Percentiles rank a stretch among this genome's conserved stretches.
Conservation (phyloP, 305 asterid genomes). For the Ruellia speciosa region DNA sequence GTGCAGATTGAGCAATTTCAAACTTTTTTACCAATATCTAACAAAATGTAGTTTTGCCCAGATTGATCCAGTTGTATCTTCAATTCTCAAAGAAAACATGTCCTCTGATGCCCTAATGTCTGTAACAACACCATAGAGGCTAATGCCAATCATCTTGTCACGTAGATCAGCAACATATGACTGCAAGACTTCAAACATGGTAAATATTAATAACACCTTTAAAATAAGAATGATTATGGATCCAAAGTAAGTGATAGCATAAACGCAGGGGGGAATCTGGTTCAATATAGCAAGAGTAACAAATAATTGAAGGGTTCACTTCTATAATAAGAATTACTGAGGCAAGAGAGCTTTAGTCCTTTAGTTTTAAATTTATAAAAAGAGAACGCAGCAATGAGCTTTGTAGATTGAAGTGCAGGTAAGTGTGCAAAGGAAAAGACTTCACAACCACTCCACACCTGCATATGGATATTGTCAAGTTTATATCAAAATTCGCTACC, state of each 20-base stretch:
- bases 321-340: background rate
- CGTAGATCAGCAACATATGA: conserved; percentile 66
- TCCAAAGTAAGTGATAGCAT: background rate
- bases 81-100: conserved; percentile 50
- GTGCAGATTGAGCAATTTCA: too few relatives aligned
- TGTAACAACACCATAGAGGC: conserved; percentile 67
- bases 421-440: background rate
- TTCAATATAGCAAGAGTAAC: background rate
- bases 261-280: conserved; percentile 3
- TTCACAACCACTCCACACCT: background rate
- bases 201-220: conserved; percentile 27
- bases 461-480: background rate
- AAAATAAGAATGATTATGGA: background rate
- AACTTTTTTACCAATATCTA: conserved; percentile 50
- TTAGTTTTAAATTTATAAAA: too few relatives aligned
- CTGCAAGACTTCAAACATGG: conserved; percentile 65
- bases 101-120: conserved; percentile 44
- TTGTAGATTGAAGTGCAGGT: background rate
- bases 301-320: background rate
- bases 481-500: background rate
- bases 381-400: background rate
- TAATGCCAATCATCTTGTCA: conserved; percentile 86
- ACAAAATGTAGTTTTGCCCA: conserved; percentile 71
- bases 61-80: conserved; percentile 71
- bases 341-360: background rate